Evolutionary conservation across 1,284 basidiomycete genomes (phyloP), one percentile per base, ranked within the genome.

Genomic region (Coniferiporia weirii): DNA sequence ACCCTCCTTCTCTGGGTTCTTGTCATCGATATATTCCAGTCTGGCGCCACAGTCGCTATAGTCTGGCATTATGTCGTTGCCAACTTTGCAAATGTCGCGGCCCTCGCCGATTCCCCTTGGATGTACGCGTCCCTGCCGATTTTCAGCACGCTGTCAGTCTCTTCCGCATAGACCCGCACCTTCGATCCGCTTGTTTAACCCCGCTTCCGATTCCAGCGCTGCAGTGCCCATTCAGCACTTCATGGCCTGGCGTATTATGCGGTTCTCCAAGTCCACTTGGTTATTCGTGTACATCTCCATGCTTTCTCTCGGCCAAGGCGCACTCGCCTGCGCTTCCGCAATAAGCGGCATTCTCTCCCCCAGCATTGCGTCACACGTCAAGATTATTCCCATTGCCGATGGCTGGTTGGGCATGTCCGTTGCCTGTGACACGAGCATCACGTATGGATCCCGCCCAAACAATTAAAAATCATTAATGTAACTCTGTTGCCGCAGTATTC

Each of bases 211-310:
- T 36, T 17, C 15, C 49, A 74, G 72, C 22, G 69, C 71, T 1
- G 70, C 72, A 5, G 68, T 67, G 17, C 72, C 72, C 3, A 71
- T 72, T 15, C 71, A 74, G 61, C 56, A 70, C 15, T 73, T 69
- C 59, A 68, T 74, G 46, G 68, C 70, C 1, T 70, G 66, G 67
- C 68, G 72, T n/a, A 70, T 74, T 51, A 65, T 61, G 50, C 63
- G 64, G 20, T 67, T 72, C 43, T 68, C 71, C 2, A 57, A 64
- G 3, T 70, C 69, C 1, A 61, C 51, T 44, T 47, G 59, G 38
- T 63, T 71, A 2, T 72, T 68, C 51, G 50, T 61, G 15, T 63
- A 52, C n/a, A 63, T 73, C 44, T 50, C 65, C 6, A 35, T 61
- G 0, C 52, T 71, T 32, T 65, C 71, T 1, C 36, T 65, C 5